Base-by-base conservation (phyloP, 2,329 filamentous ascomycete species). In the Rasamsonia emersonii region DNA sequence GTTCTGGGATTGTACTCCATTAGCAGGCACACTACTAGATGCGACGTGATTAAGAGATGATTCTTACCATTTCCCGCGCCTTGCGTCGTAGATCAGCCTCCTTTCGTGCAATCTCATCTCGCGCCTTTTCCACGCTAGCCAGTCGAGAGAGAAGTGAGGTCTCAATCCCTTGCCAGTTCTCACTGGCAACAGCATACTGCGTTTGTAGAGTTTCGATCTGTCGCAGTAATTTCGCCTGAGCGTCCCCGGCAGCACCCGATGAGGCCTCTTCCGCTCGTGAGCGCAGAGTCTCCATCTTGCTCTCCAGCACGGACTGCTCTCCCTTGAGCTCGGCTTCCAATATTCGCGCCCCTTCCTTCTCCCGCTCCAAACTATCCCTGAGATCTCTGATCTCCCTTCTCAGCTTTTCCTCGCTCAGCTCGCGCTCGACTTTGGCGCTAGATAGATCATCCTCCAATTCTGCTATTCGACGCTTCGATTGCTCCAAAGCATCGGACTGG, bases 101-200 rank as follows among this genome's bases (percentile, higher is more conserved):
- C 37, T 85, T 78, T 44, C 79, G 79, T 30, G 77, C 70, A 6
- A 84, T 75, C 49, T 98, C 91, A 50, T 96, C 88, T 35, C 85
- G 77, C 56, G 98, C 93, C 53, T 82, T 91, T 56, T 98, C 91
- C 7, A 96, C 67, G 30, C 68, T 79, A 3, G 79, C 71, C 8
- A 91, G 71, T 36, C 88, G 76, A 14, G 84, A 77, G 30, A 89
- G 73, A 18, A 98, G 62, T 2, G 84, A 93, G 7, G 82, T 76
- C 58, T 98, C 89, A 40, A 98, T 93, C 1, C 86, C 85, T 53
- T 95, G 88, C 91, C 93, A 98, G 48, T 98, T 98, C 51, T 93
- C 86, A 45, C 85, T 91, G 1, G 91, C 91, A 33, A 93, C 79
- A 1, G 86, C 79, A 59, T 98, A 94, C 55, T 98, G 93, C 5